A percentile compares a stretch with the other conserved stretches of the same genome.
These are phyloP conservation scores for Mortierella sp. DNA, from an alignment of 371 early-diverging fungal genomes.

Conservation along the genomic window DNA sequence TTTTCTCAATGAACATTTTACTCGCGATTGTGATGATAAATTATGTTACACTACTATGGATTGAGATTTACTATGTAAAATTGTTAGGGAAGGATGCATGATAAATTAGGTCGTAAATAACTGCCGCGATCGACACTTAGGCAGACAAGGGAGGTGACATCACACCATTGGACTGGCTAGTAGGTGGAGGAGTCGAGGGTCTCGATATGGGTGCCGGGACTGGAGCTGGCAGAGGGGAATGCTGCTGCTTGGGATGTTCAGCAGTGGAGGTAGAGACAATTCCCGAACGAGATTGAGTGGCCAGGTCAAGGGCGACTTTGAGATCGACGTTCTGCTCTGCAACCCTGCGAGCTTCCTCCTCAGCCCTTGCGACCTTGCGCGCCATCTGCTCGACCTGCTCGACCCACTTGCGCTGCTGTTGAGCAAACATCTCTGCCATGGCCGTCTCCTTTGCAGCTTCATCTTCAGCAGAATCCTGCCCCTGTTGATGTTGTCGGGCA, in stretches of 20 bases:
- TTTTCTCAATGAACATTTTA: not conserved
- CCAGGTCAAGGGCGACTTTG: slow-evolving; percentile 29
- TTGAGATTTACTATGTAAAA: not conserved
- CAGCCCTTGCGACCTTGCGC: slow-evolving; percentile 18
- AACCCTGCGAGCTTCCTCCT: slow-evolving; percentile 25
- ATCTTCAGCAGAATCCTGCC: not conserved
- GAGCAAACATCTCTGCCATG: slow-evolving; percentile 24
- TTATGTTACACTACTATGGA: not conserved
- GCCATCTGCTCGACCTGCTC: slow-evolving; percentile 39
- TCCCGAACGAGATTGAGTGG: not conserved
- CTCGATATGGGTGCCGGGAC: not conserved
- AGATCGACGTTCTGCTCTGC: slow-evolving; percentile 30
- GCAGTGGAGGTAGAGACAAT: not conserved
- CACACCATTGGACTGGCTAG: not conserved
- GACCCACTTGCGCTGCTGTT: slow-evolving; percentile 42
- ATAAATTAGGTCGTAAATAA: slow-evolving; percentile 2
- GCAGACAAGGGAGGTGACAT: slow-evolving; percentile 21
- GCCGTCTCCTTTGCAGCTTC: not conserved
- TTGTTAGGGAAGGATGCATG: not conserved
- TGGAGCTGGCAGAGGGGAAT: not conserved
- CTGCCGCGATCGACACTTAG: not conserved
- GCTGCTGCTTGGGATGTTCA: not conserved
- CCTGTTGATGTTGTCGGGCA: not conserved
- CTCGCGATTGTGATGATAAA: no score
- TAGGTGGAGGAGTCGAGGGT: not conserved